phyloP scores from a whole-genome alignment of 192 early-diverging fungal genomes.

The Entomortierella parvispora region DNA sequence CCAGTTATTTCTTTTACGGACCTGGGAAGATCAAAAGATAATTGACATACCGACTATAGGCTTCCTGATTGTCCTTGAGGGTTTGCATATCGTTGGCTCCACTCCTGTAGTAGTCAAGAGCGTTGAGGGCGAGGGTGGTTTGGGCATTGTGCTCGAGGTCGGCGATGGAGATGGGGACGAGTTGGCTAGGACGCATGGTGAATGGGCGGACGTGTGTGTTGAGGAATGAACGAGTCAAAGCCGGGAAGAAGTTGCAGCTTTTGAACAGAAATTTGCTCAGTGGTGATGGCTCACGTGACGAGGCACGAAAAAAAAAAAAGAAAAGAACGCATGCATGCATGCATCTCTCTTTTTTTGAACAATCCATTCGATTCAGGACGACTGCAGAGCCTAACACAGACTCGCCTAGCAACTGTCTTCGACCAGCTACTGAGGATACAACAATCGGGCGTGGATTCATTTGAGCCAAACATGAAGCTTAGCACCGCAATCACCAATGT shows the following conservation, averaged over 20 bases:
- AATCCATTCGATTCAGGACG: too few species aligned
- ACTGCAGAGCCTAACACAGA: too few species aligned
- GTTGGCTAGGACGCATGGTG: background rate
- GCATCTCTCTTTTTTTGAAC: too few species aligned
- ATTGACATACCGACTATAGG: conserved; percentile 55
- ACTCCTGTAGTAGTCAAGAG: conserved; percentile 87
- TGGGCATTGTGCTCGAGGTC: conserved; percentile 51
- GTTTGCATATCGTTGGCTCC: conserved; percentile 87
- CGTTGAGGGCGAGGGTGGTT: conserved; percentile 63
- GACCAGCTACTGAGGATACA: too few species aligned
- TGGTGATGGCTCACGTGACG: too few species aligned
- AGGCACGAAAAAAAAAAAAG: too few species aligned
- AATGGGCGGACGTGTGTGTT: too few species aligned
- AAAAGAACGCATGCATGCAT: too few species aligned
- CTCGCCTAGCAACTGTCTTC: too few species aligned
- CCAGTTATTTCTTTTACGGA: background rate
- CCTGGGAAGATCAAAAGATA: background rate
- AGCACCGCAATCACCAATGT: conserved; percentile 33
- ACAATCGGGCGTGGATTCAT: too few species aligned
- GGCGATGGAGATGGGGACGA: conserved; percentile 42
- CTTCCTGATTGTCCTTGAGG: conserved; percentile 82
- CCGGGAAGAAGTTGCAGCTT: too few species aligned
- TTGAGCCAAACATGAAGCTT: conserved; percentile 30
- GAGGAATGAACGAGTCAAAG: conserved; percentile 1
- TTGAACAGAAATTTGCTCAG: too few species aligned